phyloP scores from a whole-genome alignment of 352 stramenopile genomes.

The Pythium chondricola region DNA sequence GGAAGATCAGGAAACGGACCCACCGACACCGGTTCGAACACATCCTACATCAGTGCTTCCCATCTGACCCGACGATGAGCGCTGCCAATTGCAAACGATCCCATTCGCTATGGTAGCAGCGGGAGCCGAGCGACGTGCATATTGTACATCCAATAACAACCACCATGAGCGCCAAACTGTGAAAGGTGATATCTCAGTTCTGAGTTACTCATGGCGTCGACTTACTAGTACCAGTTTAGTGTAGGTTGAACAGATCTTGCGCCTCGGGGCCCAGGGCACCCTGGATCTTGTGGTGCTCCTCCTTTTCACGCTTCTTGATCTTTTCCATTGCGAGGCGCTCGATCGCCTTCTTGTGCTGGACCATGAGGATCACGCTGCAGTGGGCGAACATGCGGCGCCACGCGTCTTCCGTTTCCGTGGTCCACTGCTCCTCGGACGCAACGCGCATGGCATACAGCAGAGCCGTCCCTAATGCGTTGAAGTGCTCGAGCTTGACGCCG shows the following conservation, averaged over 20 bases:
- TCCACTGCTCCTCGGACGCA: conserved; percentile 32
- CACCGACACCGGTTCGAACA: no score
- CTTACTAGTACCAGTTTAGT: no score
- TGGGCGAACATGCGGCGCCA: conserved; percentile 40
- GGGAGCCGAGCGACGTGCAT: no score
- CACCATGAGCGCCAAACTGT: no score
- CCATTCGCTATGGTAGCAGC: no score
- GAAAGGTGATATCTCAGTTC: no score
- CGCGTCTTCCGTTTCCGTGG: conserved; percentile 33
- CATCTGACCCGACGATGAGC: no score
- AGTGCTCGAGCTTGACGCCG: conserved; percentile 42
- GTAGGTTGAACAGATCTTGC: not conserved
- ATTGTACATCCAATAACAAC: no score
- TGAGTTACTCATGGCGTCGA: no score
- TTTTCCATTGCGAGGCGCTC: not conserved
- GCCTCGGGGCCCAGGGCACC: not conserved
- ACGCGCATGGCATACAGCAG: conserved; percentile 37
- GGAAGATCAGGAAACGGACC: no score
- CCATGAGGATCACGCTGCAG: conserved; percentile 37
- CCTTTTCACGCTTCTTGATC: not conserved
- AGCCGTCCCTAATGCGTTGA: conserved; percentile 28
- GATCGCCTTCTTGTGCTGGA: conserved; percentile 25
- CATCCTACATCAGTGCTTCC: no score
- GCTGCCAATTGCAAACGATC: no score
- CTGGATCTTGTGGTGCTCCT: not conserved